Evolutionary conservation across 352 stramenopile species (phyloP).

Genomic region (Pythium monospermum): DNA sequence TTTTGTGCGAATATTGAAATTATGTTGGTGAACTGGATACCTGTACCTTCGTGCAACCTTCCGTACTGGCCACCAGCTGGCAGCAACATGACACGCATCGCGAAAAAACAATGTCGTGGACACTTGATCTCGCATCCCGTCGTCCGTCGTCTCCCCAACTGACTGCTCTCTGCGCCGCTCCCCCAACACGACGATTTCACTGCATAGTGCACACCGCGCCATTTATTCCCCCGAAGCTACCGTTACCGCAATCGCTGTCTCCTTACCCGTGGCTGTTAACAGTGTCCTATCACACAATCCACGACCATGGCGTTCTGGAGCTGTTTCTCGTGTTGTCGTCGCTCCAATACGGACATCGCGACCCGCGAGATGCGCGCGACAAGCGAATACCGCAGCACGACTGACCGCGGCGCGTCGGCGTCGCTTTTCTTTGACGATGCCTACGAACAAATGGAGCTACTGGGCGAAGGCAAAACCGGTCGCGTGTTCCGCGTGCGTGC

Average conservation of each 20-base stretch:
- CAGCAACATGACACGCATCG: slow-evolving; percentile 14
- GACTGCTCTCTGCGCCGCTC: not conserved
- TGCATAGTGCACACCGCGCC: not conserved
- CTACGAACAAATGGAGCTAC: slow-evolving; percentile 64
- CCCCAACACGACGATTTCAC: not conserved
- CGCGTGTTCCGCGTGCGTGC: slow-evolving; percentile 57
- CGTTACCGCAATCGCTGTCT: too few relatives aligned
- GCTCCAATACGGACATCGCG: not conserved
- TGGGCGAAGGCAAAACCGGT: slow-evolving; percentile 77
- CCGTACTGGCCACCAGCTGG: not conserved
- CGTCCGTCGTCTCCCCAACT: not conserved
- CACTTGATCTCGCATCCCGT: not conserved
- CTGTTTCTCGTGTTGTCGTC: slow-evolving; percentile 10
- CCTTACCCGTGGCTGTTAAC: too few relatives aligned
- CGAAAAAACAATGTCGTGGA: not conserved
- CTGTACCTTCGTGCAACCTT: slow-evolving; percentile 11
- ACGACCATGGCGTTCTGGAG: slow-evolving; percentile 2
- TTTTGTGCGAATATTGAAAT: not conserved
- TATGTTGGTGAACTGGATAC: not conserved
- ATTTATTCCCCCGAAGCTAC: not conserved
- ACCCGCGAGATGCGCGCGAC: slow-evolving; percentile 10
- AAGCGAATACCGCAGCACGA: slow-evolving; percentile 18
- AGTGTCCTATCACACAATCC: not conserved
- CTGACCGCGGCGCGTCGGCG: slow-evolving; percentile 17
- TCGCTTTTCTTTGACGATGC: slow-evolving; percentile 40